Evolutionary conservation across 441 rosid genomes (phyloP), one percentile per base, ranked within the genome.

Genomic region (Adansonia rubrostipa): DNA sequence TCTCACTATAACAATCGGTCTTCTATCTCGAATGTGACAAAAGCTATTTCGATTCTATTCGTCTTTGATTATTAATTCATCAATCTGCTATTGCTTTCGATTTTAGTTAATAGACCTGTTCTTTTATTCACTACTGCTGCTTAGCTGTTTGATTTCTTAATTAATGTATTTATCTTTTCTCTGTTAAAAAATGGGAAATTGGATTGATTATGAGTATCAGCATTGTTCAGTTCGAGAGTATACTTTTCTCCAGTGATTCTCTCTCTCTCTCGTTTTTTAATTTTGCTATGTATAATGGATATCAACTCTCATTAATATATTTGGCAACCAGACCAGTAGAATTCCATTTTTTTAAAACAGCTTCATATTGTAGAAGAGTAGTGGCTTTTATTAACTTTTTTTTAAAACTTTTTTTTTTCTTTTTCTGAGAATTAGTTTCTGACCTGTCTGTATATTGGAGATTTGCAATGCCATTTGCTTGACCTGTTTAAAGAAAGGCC

Each of bases 61-160:
- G 8, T 17, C 57, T 67, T 20, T 77, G 28, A 24, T 24, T 24
- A 24, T 24, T 24, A 24, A 24, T 24, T 24, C 28, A 24, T 24
- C 28, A 24, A 24, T 24, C 64, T 74, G 22, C 44, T 19, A 14
- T 56, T 56, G 63, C 17, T 15, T 51, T 6, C 6, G 9, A 42
- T 60, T 36, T 19, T 33, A 50, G 17, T 53, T 48, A 17, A n/a
- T 78, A 57, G 70, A 82, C 80, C 78, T 75, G 66, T 71, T 50
- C 15, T 17, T 78, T 71, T 13, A 48, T 17, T 57, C 48, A 17
- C 42, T 75, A 44, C 6, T 28, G 63, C 9, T 78, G 24, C 77
- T 78, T 75, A 2, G 45, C 60, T 62, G 42, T 58, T 40, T 36
- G 3, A 33, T 13, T 64, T 45, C 3, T 42, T 54, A 8, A 15